Evolutionary conservation across 768 basidiomycete species (phyloP), one percentile per base, ranked within the genome.

Genomic region (Amanita inopinata): DNA sequence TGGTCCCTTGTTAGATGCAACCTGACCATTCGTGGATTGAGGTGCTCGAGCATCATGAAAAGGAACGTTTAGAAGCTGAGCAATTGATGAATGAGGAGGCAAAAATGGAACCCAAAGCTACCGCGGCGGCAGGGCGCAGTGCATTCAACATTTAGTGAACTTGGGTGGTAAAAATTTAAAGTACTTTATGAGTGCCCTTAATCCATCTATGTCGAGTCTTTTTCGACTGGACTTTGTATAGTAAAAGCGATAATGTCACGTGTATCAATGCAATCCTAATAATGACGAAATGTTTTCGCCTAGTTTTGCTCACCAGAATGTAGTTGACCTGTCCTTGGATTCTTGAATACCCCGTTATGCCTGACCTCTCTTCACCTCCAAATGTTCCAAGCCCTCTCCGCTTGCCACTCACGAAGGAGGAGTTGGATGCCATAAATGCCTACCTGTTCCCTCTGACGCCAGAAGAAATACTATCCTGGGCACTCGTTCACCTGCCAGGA

Each of bases 391-490:
- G 66, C 37, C 71, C 71, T 1, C 64, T 83, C 28, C 52, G 67
- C 38, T 66, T 79, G 7, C 84, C 85, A 0, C 59, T 86, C 37
- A 66, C 76, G 1, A 43, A 60, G 42, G 74, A 73, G 38, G 66
- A 80, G 46, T 71, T 94, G 28, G 62, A 66, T 15, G 56, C 63
- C 22, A 78, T 92, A 65, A 98, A 98, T 57, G 69, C 66, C 7
- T 63, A 88, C 55, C 79, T 99, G 6, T 69, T 69, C 25, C 56
- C 69, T 1, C 75, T 89, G 46, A 69, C 78, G 0, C 90, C 96
- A 1, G 81, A 89, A 51, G 74, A 90, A 48, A 89, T 97, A 50
- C 72, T 99, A 40, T 53, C 59, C 56, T 98, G 94, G 94, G 89
- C 83, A 1, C 57, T 91, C 38, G 72, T 76, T 33, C 70, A 88